Percentiles rank a stretch among this genome's conserved stretches.
Evolutionary conservation across 1,139 yeast species (phyloP).

Genomic region (Candida sanyaensis): DNA sequence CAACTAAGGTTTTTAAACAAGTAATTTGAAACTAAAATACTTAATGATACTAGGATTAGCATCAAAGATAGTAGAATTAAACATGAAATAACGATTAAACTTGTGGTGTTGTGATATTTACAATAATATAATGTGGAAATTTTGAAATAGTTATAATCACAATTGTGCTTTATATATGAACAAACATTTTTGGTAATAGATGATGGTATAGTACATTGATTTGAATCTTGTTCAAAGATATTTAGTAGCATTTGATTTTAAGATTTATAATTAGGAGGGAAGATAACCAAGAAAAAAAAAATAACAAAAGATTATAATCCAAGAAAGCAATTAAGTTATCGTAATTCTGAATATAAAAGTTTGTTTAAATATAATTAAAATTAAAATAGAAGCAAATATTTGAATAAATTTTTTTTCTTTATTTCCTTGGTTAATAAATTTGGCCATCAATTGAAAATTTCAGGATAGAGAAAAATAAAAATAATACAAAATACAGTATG

Average conservation of each 20-base stretch:
- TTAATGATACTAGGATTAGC: slow-evolving; percentile 25
- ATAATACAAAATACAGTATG: no score
- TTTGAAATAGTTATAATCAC: slow-evolving; percentile 27
- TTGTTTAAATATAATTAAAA: no score
- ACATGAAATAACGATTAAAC: slow-evolving; percentile 18
- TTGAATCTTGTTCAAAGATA: not conserved
- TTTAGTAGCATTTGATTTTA: not conserved
- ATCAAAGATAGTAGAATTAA: slow-evolving; percentile 19
- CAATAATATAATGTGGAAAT: slow-evolving; percentile 32
- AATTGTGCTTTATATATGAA: slow-evolving; percentile 20
- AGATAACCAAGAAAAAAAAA: no score
- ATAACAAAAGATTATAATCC: no score
- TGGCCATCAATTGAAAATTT: no score
- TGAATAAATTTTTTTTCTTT: no score
- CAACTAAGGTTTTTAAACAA: slow-evolving; percentile 33
- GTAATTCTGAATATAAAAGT: no score
- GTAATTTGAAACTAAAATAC: slow-evolving; percentile 39
- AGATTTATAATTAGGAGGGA: no score
- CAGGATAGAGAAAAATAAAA: no score
- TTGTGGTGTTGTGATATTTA: slow-evolving; percentile 6
- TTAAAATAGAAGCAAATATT: no score
- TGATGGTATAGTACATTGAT: slow-evolving; percentile 10
- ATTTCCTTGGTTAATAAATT: no score
- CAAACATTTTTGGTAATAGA: slow-evolving; percentile 18
- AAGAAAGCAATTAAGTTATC: no score